These are phyloP conservation scores for Lecanicillium sp. DNA, from an alignment of 2,329 filamentous ascomycete genomes.

Conservation along the genomic window DNA sequence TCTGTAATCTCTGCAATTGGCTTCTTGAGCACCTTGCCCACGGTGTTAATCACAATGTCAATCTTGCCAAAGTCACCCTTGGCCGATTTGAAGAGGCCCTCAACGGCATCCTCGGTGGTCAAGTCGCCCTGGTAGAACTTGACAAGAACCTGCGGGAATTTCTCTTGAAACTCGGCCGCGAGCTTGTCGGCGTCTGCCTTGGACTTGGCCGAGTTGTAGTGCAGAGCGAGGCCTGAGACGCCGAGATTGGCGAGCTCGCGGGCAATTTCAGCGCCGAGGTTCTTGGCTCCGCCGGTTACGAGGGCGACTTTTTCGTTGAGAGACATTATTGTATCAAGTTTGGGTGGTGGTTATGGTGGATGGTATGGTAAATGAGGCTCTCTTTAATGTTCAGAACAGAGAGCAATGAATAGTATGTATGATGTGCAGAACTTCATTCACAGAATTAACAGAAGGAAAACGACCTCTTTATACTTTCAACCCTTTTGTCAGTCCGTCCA, in stretches of 20 bases:
- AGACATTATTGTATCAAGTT: conserved; percentile 17
- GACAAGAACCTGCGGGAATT: conserved; percentile 23
- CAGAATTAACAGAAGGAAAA: too few species aligned
- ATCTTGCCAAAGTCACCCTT: conserved; percentile 33
- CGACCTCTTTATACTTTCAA: too few species aligned
- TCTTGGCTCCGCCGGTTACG: conserved; percentile 48
- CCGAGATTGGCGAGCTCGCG: conserved; percentile 47
- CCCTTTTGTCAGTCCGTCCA: too few species aligned
- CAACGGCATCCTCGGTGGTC: conserved; percentile 29
- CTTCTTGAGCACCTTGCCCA: conserved; percentile 41
- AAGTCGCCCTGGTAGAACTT: conserved; percentile 34
- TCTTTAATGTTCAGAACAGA: too few species aligned
- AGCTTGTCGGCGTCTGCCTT: conserved; percentile 27
- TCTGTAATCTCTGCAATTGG: conserved; percentile 33
- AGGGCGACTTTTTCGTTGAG: conserved; percentile 34
- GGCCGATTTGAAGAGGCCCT: conserved; percentile 29
- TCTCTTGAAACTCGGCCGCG: conserved; percentile 25
- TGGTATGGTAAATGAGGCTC: too few species aligned
- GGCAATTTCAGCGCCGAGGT: conserved; percentile 51
- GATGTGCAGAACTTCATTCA: too few species aligned
- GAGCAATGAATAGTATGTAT: too few species aligned
- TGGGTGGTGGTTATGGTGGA: not conserved
- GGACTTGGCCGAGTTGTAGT: conserved; percentile 38
- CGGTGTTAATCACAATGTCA: conserved; percentile 42
- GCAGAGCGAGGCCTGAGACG: conserved; percentile 45